Evolutionary conservation across 495 filamentous ascomycete genomes (phyloP), one percentile per base, ranked within the genome.

Genomic region (Mycothermus thermophilus): DNA sequence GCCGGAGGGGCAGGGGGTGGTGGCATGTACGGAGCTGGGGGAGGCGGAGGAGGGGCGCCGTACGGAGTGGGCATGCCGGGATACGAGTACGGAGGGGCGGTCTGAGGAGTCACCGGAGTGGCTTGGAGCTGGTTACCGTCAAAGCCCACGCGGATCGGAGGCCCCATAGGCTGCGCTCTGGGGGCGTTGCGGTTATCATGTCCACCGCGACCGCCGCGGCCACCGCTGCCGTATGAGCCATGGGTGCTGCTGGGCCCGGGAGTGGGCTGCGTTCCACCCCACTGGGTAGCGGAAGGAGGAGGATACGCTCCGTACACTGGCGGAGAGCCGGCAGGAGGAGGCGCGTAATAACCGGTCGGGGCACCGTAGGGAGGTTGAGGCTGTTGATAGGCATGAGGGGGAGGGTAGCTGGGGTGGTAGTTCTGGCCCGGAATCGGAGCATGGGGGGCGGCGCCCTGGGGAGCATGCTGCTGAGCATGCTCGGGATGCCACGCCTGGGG

Each of bases 81-180:
- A 28, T 55, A 50, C 4, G 57, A 52, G 30, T 69, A 62, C 16
- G 55, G n/a, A n/a, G n/a, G n/a, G n/a, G n/a, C n/a, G 22, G 6
- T 6, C 6, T 25, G 57, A 51, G 60, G 55, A 37, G 59, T 48
- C 51, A 67, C 68, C 50, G 59, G 63, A 46, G 59, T 55, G 15
- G 58, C 51, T n/a, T 16, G 43, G 32, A 5, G 57, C 48, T 42
- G 55, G 65, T 50, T 44, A 34, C 53, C 47, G 25, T 75, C 71
- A 51, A 70, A 68, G 3, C 71, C 69, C 59, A 75, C 71, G 19
- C 64, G 65, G 41, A 75, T 65, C 0, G 70, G 70, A 22, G 71
- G 66, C 1, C 66, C 70, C 64, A 78, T 71, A 36, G 74, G 51
- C 28, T 65, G 59, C 11, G 64, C 58, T 40, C 66, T 67, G 34